A percentile compares a stretch with the other conserved stretches of the same genome.
Evolutionary conservation across 2,329 filamentous ascomycete genomes (phyloP).

Genomic region (Colletotrichum coccodes): DNA sequence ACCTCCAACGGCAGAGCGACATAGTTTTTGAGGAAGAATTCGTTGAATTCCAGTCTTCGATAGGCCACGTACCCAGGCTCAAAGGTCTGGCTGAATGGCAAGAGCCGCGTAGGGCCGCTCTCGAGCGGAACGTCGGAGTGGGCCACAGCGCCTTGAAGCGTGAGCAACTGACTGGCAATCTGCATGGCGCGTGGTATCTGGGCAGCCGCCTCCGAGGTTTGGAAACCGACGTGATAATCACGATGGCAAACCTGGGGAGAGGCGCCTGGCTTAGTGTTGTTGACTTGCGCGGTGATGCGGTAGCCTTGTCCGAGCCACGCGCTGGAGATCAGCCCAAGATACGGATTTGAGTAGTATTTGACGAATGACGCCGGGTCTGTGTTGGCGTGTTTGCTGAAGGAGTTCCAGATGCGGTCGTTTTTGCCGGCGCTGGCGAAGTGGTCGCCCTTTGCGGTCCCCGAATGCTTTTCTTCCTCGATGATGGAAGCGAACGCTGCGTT

Average conservation of each 20-base stretch:
- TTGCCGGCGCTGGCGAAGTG: conserved; percentile 67
- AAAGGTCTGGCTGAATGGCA: conserved; percentile 70
- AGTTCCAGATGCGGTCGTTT: conserved; percentile 74
- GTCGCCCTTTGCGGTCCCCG: conserved; percentile 58
- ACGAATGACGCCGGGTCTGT: conserved; percentile 62
- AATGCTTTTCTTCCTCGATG: conserved; percentile 54
- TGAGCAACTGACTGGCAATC: conserved; percentile 64
- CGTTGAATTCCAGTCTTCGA: conserved; percentile 60
- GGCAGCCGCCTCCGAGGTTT: conserved; percentile 56
- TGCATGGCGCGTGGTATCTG: conserved; percentile 64
- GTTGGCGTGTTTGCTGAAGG: conserved; percentile 69
- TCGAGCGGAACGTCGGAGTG: conserved; percentile 69
- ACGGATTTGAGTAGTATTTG: conserved; percentile 69
- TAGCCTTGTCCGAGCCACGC: conserved; percentile 70
- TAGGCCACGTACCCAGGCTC: conserved; percentile 68
- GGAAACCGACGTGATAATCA: conserved; percentile 74
- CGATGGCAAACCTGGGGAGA: conserved; percentile 67
- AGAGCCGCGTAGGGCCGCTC: conserved; percentile 68
- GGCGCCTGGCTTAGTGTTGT: conserved; percentile 69
- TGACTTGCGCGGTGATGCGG: conserved; percentile 70
- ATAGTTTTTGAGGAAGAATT: conserved; percentile 63
- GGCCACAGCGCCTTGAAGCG: conserved; percentile 71
- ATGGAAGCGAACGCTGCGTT: conserved; percentile 59
- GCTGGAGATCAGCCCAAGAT: conserved; percentile 60
- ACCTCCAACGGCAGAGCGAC: conserved; percentile 61